Base-by-base conservation (phyloP, 495 filamentous ascomycete species). In the Lasiosphaeria ovina region DNA sequence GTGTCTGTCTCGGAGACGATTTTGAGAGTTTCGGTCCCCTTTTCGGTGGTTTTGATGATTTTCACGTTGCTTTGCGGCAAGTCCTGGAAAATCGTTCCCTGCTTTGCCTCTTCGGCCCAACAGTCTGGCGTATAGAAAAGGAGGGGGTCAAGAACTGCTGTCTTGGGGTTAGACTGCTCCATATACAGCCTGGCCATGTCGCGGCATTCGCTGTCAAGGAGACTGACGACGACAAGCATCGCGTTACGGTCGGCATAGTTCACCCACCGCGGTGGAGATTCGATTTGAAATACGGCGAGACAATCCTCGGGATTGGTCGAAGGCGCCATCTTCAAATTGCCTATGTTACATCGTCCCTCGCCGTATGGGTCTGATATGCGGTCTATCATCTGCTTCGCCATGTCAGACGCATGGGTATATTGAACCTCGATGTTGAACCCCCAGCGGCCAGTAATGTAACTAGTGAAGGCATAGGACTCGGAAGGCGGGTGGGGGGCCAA, bases 241-340 rank as follows among this genome's bases (percentile, higher is more conserved):
- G 24, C 24, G 24, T 24, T 24, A 24, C 24, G 24, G 24, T 24
- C 24, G 24, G 24, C 24, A 24, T 50, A 50, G 8, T 50, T 16
- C 48, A 11, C 11, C 16, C 8, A 8, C 48, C 48, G 8, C 48
- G 48, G 7, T 16, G 3, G 8, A 9, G 24, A 1, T 17, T 10
- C 24, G 48, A n/a, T 16, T 3, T 50, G 1, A 2, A 50, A 10
- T 16, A 53, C 31, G 10, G 31, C 51, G 6, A 34, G 31, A 31
- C 51, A 53, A 6, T 53, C 51, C 4, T 35, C 51, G 6, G 51
- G 51, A 35, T 53, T 53, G 33, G 31, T n/a, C 31, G 51, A 34
- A 0, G 24, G 24, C n/a, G 7, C 24, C 10, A 35, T 24, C 8
- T 9, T 32, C 24, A 53, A 2, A 6, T 4, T 24, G 7, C 11